Evolutionary conservation across 2,329 filamentous ascomycete species (phyloP).

Genomic region (Chaetothyriales sp.): DNA sequence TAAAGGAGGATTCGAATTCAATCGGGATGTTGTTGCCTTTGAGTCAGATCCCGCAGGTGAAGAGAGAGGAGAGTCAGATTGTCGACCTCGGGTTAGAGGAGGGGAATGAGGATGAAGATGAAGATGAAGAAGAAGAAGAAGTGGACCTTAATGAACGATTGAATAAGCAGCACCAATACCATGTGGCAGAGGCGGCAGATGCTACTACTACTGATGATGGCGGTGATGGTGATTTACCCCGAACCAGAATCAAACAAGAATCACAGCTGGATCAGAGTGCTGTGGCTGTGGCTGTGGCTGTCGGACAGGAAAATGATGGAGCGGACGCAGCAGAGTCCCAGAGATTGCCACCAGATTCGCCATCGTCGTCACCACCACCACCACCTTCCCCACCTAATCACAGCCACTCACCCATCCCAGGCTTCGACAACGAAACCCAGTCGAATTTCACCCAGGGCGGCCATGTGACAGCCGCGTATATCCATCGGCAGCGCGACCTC

Average conservation of each 20-base stretch:
- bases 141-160: slow-evolving; percentile 7
- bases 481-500: slow-evolving; percentile 14
- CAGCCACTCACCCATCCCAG: slow-evolving; percentile 10
- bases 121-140: slow-evolving; percentile 11
- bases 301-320: background rate
- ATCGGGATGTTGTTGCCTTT: slow-evolving; percentile 1
- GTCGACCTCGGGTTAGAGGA: slow-evolving; percentile 4
- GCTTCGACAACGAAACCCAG: slow-evolving; percentile 17
- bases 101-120: slow-evolving; percentile 6
- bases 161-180: background rate
- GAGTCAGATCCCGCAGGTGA: slow-evolving; percentile 10
- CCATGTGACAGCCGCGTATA: slow-evolving; percentile 16
- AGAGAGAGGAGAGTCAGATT: background rate
- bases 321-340: background rate
- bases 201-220: background rate
- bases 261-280: background rate
- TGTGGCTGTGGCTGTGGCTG: no score
- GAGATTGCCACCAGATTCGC: slow-evolving; percentile 5
- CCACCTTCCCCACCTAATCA: slow-evolving; percentile 2
- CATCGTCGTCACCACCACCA: slow-evolving; percentile 7
- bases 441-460: slow-evolving; percentile 18
- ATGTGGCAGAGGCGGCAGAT: no score
- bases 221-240: background rate
- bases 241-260: background rate
- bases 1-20: slow-evolving; percentile 16